Evolutionary conservation across 169 alveolate genomes (phyloP), one percentile per base, ranked within the genome.

Genomic region (Eimeria necatrix): DNA sequence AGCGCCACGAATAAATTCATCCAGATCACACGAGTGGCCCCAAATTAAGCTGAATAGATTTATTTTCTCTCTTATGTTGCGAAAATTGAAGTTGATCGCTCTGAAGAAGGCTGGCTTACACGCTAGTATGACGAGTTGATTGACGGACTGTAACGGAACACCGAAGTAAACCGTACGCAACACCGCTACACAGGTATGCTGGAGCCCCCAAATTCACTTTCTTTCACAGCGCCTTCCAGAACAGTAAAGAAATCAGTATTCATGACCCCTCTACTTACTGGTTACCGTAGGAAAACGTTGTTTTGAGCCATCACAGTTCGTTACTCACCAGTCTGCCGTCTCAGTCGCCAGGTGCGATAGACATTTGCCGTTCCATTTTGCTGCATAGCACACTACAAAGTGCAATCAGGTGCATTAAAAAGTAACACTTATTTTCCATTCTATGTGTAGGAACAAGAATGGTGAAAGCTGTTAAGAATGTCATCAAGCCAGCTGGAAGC

Each of bases 401-500:
- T n/a, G 8, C 22, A 9, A 20, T 18, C 41, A 12, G 9, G 61
- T 41, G 12, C 51, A n/a, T 10, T 41, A 48, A 76, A 76, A 76
- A 76, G 86, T 20, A 76, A 46, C 46, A 48, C 20, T 76, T 48
- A 76, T 4, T 76, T n/a, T 48, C 48, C 59, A 76, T 2, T 10
- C 22, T 48, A 76, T n/a, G 20, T 48, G 22, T 48, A 49, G 64
- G 68, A 59, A 48, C 48, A 20, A 76, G 51, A 76, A 46, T n/a
- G 68, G 68, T 76, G 86, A 49, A 76, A 76, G 86, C 86, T 76
- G 86, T 48, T 61, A 14, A 52, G 91, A 14, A 56, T 18, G 20
- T 48, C 61, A 59, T 61, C 83, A 59, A 85, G 93, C 93, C 81
- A 61, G 93, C 93, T 85, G 93, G 12, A 85, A 84, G 92, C 92